Percentiles rank a stretch among this genome's conserved stretches.
Conservation (phyloP, 805 yeast genomes). For the Metschnikowia bowlesiae region DNA sequence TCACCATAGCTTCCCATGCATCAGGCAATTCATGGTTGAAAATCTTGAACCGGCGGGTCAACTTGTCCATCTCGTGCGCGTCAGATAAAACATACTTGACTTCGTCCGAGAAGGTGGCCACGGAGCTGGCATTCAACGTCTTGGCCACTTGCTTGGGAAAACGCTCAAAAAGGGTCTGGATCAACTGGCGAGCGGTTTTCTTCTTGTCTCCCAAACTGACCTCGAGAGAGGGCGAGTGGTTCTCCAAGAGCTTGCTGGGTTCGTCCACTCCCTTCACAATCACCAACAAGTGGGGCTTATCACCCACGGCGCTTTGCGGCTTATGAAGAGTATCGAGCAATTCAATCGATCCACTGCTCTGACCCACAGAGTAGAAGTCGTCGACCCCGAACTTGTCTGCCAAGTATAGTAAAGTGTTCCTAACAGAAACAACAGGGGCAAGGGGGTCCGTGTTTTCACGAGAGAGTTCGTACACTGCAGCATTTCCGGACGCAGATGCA, state of each 20-base stretch:
- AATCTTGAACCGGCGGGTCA: conserved; percentile 21
- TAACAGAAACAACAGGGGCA: conserved; percentile 10
- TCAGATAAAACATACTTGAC: conserved; percentile 18
- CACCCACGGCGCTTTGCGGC: conserved; percentile 3
- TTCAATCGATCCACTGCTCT: conserved; percentile 25
- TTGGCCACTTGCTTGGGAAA: conserved; percentile 20
- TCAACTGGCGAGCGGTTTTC: conserved; percentile 8
- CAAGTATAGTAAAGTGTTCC: conserved; percentile 39
- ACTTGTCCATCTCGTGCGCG: conserved; percentile 1
- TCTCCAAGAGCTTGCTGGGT: conserved; percentile 26
- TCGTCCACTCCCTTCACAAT: conserved; percentile 40
- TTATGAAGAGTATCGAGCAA: conserved; percentile 21
- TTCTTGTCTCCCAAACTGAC: conserved; percentile 11
- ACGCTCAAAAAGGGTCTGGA: conserved; percentile 13
- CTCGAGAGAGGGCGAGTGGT: conserved; percentile 20
- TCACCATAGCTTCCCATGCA: conserved; percentile 33
- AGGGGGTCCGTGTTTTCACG: neutral
- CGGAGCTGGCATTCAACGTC: conserved; percentile 5
- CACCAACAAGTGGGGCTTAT: conserved; percentile 32
- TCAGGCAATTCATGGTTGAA: conserved; percentile 28
- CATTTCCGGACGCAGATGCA: conserved; percentile 12
- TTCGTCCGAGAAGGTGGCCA: conserved; percentile 23
- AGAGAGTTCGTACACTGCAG: conserved; percentile 16
- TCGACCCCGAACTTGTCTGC: conserved; percentile 44
- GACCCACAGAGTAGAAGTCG: conserved; percentile 27